These are phyloP conservation scores for Ceratocystis alfenasii DNA, from an alignment of 2,329 filamentous ascomycete genomes.

Conservation along the genomic window DNA sequence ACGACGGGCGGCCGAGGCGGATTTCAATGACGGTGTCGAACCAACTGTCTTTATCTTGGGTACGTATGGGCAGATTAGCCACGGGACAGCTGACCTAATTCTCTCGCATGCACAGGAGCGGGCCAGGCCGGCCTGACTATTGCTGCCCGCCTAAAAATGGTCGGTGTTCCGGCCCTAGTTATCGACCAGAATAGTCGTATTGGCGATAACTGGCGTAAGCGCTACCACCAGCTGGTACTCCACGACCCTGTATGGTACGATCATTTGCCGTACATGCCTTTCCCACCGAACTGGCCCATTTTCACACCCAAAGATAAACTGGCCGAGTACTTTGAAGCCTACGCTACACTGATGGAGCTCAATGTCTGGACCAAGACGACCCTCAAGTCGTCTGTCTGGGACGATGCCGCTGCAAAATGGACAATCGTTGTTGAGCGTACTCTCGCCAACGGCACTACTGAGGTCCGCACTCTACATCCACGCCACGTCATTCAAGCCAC, in stretches of 20 bases:
- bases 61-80: slow-evolving; percentile 28
- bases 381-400: slow-evolving; percentile 38
- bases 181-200: slow-evolving; percentile 46
- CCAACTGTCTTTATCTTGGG: slow-evolving; percentile 52
- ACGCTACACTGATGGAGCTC: slow-evolving; percentile 52
- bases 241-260: slow-evolving; percentile 55
- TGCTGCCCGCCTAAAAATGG: slow-evolving; percentile 48
- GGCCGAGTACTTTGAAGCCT: slow-evolving; percentile 55
- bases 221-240: slow-evolving; percentile 53
- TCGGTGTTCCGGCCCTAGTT: slow-evolving; percentile 44
- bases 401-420: slow-evolving; percentile 41
- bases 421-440: slow-evolving; percentile 42
- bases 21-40: slow-evolving; percentile 37
- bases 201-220: slow-evolving; percentile 52
- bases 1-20: slow-evolving; percentile 35
- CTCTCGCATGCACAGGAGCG: slow-evolving; percentile 33
- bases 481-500: slow-evolving; percentile 56
- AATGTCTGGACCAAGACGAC: slow-evolving; percentile 52
- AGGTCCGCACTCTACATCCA: slow-evolving; percentile 46
- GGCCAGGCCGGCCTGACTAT: slow-evolving; percentile 49
- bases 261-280: slow-evolving; percentile 52
- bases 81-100: slow-evolving; percentile 12
- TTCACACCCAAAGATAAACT: slow-evolving; percentile 64
- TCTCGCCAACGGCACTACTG: slow-evolving; percentile 36
- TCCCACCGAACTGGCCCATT: slow-evolving; percentile 54